Base-by-base conservation (phyloP, 2,329 filamentous ascomycete species). In the Fusarium haematococcum region DNA sequence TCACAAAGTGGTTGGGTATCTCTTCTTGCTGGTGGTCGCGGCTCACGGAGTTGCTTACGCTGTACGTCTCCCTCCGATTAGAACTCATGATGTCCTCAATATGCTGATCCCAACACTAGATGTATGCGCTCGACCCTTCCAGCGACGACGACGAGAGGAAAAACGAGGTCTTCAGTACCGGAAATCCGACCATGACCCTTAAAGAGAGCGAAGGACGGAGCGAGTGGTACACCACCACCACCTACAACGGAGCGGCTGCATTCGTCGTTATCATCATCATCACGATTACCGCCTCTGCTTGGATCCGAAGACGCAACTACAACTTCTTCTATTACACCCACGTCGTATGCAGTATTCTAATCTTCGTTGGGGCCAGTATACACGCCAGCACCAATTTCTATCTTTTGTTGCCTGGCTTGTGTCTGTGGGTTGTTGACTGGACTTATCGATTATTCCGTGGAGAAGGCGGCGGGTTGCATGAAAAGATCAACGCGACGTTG, bases 311-410 rank as follows among this genome's bases (percentile, higher is more conserved):
- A 30, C 48, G 39, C 37, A 32, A 32, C 43, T 69, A 69, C 11
- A 69, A 69, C 39, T 18, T 45, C 5, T 69, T 69, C 30, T 69
- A 66, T 32, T 66, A 69, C 50, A 66, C 30, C 27, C 67, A 69
- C 63, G 27, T 69, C 5, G 9, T 52, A 2, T 33, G 32, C 5
- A 27, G 39, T 11, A 43, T 69, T 25, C n/a, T 41, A 10, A 58
- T 69, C 5, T 69, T 69, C 10, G 27, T 50, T 16, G 67, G 48
- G 23, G 63, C 63, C 1, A 33, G 63, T 10, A 18, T 66, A 16
- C 67, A 69, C n/a, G 63, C 62, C 8, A 69, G 67, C 50, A 69
- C 67, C 5, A 57, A 66, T 11, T 66, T 69, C 16, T 69, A 69
- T 23, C 37, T 69, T 2, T 39, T 66, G 18, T 20, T 69, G 16